Base-by-base conservation (phyloP, 1,284 basidiomycete species). In the Fereydounia khargensis region DNA sequence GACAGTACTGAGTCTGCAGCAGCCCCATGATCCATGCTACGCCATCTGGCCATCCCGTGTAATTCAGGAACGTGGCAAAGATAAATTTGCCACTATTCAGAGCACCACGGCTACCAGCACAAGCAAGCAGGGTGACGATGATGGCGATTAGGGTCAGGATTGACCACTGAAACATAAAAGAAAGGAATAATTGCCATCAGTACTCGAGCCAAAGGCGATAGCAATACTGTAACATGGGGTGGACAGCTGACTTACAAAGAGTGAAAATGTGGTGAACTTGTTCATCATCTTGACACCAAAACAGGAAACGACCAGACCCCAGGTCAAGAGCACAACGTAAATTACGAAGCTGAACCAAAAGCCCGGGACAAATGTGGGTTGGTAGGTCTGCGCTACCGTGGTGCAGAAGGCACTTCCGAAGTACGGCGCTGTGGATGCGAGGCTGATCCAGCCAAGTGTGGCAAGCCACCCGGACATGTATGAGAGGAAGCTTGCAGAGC, bases 1-100 rank as follows among this genome's bases (percentile, higher is more conserved):
- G 33, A 18, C 43, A 47, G 36, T 58, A 62, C 42, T 62, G 59
- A n/a, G 59, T 50, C 35, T 49, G 45, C n/a, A 62, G 45, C 20
- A 58, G 51, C 10, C 59, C 54, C 10, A 62, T 42, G 35, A 53
- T 38, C 59, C 59, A 62, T 5, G 59, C 59, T 7, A 62, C 35
- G 3, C 54, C 59, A 18, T 62, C 42, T 6, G 49, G 46, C 59
- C 59, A 62, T 9, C 59, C 59, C 0, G 59, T 62, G 24, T 46
- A 20, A 22, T 62, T 62, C 49, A 58, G 42, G 20, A 52, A 53
- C n/a, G 46, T 36, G 35, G 42, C 46, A 21, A 62, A 58, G 24
- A 58, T 41, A n/a, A 57, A 58, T 40, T 36, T 47, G n/a, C 46
- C 59, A 16, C 16, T 23, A n/a, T 50, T 32, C 1, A 35, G 31